These are phyloP conservation scores for Tylopilus subfusipes DNA, from an alignment of 768 basidiomycete species.

Conservation along the genomic window DNA sequence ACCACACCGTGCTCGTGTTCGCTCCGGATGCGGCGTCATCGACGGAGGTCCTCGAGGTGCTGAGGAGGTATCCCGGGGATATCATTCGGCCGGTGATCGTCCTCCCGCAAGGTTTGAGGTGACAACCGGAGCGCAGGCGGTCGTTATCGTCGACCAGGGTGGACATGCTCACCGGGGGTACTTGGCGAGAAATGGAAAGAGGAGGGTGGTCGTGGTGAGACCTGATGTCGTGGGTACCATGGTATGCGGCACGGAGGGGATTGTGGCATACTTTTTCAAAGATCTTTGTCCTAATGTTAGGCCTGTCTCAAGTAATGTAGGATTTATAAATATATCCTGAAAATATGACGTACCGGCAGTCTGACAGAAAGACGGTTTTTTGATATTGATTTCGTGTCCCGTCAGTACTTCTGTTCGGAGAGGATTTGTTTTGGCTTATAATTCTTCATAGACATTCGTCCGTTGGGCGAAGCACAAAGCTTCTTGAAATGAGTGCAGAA, in stretches of 20 bases:
- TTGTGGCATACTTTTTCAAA: slow-evolving; percentile 15
- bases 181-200: slow-evolving; percentile 29
- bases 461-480: slow-evolving; percentile 11
- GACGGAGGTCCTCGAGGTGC: slow-evolving; percentile 5
- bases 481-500: not conserved
- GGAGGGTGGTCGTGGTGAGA: slow-evolving; percentile 35
- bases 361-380: slow-evolving; percentile 22
- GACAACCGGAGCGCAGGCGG: slow-evolving; percentile 17
- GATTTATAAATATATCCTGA: not conserved
- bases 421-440: slow-evolving; percentile 17
- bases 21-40: slow-evolving; percentile 1
- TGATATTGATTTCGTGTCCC: slow-evolving; percentile 32
- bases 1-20: slow-evolving; percentile 34
- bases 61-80: slow-evolving; percentile 4
- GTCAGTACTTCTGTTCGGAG: slow-evolving; percentile 20
- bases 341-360: slow-evolving; percentile 27
- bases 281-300: slow-evolving; percentile 42
- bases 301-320: slow-evolving; percentile 27
- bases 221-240: slow-evolving; percentile 43
- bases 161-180: slow-evolving; percentile 42
- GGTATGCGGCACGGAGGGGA: slow-evolving; percentile 17
- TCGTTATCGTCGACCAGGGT: slow-evolving; percentile 34
- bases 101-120: slow-evolving; percentile 3
- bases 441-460: slow-evolving; percentile 7
- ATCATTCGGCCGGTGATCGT: slow-evolving; percentile 12